Conservation (phyloP, 257 asterid species). For the Solanum gandarillasii region DNA sequence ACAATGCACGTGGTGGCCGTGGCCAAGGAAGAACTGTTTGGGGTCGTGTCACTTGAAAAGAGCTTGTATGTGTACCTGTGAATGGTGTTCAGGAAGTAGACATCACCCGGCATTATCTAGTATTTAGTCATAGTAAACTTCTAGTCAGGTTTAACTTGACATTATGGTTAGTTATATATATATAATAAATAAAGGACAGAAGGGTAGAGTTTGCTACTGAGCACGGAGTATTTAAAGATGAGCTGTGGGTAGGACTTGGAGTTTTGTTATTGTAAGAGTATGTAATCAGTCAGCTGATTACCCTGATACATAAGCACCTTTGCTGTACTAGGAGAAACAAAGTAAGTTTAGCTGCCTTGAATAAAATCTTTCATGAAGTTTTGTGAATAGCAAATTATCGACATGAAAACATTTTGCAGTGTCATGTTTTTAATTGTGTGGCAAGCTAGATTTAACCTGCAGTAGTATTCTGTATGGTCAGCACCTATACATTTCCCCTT, state of each 20-base stretch:
- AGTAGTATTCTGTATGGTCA: no score
- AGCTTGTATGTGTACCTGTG: not conserved
- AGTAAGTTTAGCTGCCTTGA: not conserved
- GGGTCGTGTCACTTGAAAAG: slow-evolving; percentile 6
- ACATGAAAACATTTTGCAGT: not conserved
- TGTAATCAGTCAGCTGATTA: not conserved
- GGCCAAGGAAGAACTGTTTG: slow-evolving; percentile 2
- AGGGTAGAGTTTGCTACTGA: not conserved
- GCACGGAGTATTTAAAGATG: not conserved
- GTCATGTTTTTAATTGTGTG: not conserved
- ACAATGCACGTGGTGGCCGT: slow-evolving; percentile 1
- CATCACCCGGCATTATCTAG: not conserved
- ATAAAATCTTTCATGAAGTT: not conserved
- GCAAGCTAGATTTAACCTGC: not conserved
- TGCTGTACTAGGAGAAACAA: not conserved
- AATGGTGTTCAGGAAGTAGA: not conserved
- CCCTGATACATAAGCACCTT: not conserved
- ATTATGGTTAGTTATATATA: not conserved
- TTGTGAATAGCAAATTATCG: not conserved
- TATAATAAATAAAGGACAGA: not conserved
- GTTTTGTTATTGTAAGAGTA: not conserved
- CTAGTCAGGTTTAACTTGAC: not conserved
- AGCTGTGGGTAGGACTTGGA: not conserved
- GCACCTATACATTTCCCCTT: no score
- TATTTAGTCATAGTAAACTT: not conserved